Percentiles rank a stretch among this genome's conserved stretches.
Conservation (phyloP, 2,329 filamentous ascomycete genomes). For the Pseudocercospora fuligena region DNA sequence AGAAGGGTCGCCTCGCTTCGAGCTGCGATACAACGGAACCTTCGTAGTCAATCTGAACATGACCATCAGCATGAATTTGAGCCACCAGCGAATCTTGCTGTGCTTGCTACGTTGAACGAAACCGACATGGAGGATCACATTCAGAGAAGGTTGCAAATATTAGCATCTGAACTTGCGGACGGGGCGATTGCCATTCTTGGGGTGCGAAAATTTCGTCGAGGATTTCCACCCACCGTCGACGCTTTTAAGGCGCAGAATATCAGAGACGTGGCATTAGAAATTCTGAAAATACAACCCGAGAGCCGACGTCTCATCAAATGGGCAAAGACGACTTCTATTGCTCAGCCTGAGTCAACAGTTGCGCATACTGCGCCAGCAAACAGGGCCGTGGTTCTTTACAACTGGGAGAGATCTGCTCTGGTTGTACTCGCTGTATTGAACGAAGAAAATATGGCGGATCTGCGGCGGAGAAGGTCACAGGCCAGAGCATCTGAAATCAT, state of each 20-base stretch:
- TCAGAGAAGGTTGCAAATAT: background rate
- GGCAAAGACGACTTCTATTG: background rate
- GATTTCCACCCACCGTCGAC: background rate
- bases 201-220: background rate
- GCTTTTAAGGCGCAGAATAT: background rate
- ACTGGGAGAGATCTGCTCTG: no score
- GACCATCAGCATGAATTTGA: background rate
- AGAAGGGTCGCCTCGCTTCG: background rate
- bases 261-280: background rate
- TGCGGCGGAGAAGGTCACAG: no score
- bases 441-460: no score
- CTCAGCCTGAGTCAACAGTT: background rate
- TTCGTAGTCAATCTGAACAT: background rate
- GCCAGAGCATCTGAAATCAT: no score
- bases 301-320: background rate
- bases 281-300: background rate
- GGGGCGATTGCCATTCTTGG: background rate
- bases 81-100: background rate
- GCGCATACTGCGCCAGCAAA: no score
- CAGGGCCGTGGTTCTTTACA: no score
- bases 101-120: background rate
- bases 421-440: no score
- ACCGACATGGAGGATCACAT: background rate
- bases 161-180: background rate
- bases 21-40: background rate